These are phyloP conservation scores for Rhizodiscina lignyota DNA, from an alignment of 495 filamentous ascomycete genomes.

Conservation along the genomic window DNA sequence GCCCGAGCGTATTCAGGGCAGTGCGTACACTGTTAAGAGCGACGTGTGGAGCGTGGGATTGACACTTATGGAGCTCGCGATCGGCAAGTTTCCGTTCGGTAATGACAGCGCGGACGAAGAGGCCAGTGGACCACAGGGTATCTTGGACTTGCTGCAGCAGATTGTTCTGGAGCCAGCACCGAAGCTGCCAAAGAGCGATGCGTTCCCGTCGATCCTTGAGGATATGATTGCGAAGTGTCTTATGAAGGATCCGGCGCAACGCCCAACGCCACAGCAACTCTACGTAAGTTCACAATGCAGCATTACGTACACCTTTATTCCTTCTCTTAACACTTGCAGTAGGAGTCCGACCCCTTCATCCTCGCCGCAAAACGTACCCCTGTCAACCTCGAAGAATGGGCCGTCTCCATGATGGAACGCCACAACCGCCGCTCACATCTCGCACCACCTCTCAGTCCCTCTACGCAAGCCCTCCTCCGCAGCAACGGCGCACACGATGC, in stretches of 20 bases:
- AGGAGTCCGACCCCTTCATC: constrained; percentile 87
- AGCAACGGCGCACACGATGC: too few species aligned
- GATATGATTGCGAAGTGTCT: constrained; percentile 95
- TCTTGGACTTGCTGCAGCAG: constrained; percentile 88
- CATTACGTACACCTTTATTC: background rate
- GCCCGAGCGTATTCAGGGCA: constrained; percentile 89
- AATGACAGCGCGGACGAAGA: constrained; percentile 55
- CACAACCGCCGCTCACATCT: constrained; percentile 88
- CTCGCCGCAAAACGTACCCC: constrained; percentile 88
- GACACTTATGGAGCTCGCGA: constrained; percentile 88
- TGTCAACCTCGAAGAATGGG: constrained; percentile 80
- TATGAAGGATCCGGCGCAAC: constrained; percentile 67
- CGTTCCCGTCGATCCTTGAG: constrained; percentile 85
- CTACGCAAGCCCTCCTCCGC: constrained; percentile 29
- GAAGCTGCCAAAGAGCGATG: constrained; percentile 85
- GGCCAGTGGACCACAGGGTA: constrained; percentile 62
- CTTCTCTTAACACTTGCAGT: constrained; percentile 11
- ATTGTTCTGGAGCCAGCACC: constrained; percentile 95
- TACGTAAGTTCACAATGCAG: constrained; percentile 30
- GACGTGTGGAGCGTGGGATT: constrained; percentile 99
- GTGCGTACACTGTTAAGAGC: constrained; percentile 92
- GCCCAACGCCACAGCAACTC: constrained; percentile 83
- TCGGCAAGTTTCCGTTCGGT: constrained; percentile 87
- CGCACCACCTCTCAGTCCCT: constrained; percentile 31
- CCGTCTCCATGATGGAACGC: constrained; percentile 73